Base-by-base conservation (phyloP, 2,329 filamentous ascomycete species). In the Sporothrix luriei region DNA sequence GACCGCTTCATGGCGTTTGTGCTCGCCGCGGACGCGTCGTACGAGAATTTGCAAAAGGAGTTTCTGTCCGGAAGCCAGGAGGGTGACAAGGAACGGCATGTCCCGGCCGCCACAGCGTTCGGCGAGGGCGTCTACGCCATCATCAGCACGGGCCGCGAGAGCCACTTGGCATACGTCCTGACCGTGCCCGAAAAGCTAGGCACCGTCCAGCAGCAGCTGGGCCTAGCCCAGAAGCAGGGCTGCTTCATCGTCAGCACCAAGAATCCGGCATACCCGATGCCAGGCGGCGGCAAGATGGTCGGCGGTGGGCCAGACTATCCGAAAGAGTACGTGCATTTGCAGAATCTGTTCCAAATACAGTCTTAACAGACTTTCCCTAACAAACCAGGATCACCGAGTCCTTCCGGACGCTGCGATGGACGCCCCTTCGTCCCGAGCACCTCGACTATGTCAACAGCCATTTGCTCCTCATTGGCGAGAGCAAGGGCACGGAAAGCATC, bases 121-220 rank as follows among this genome's bases (percentile, higher is more conserved):
- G 93, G 89, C 0, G 93, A 97, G 77, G 94, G 93, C 0, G 88
- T 97, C 0, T 97, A 97, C 75, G 90, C 90, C 0, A 88, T 97
- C 67, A 92, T 90, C 0, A 87, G 85, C 2, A 92, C 90, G 0
- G 88, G 88, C 1, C 83, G 89, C 0, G 87, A 90, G 62, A 91
- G 88, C 1, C 93, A 97, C 74, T 82, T 97, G 10, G 91, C 86
- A 0, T 97, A 97, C 76, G 85, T 93, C 70, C 81, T 93, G 62
- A 97, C 92, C 0, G 84, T 94, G 38, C 92, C 93, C 0, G 80
- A 85, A 3, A 81, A 91, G 70, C 77, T 91, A 1, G 90, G 89
- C 0, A 86, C 92, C 65, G 84, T 95, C 0, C 93, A 97, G 78
- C 83, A 86, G 51, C 88, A 92, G 69, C 83, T 97, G 14, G 93